Percentiles rank a stretch among this genome's conserved stretches.
phyloP scores from a whole-genome alignment of 2,329 filamentous ascomycete species.

The Aspergillus ustus region DNA sequence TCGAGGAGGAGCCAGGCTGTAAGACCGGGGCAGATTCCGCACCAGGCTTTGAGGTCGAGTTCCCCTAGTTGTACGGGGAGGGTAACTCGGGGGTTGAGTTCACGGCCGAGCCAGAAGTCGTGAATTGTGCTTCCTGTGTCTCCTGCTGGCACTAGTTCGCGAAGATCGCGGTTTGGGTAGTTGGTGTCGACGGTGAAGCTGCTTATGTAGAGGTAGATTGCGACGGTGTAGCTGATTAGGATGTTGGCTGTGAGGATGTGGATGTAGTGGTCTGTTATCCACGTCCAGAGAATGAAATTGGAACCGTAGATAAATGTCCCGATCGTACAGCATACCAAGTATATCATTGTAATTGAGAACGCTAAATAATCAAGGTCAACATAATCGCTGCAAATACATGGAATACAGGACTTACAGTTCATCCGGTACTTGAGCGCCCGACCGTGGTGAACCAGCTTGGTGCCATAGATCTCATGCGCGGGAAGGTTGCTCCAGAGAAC shows the following conservation, averaged over 20 bases:
- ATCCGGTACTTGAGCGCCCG: constrained; percentile 78
- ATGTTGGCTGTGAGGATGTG: constrained; percentile 82
- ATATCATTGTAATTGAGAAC: constrained; percentile 71
- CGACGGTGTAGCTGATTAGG: constrained; percentile 70
- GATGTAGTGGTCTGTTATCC: constrained; percentile 84
- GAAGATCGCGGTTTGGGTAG: constrained; percentile 67
- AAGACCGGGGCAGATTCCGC: constrained; percentile 84
- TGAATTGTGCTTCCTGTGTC: constrained; percentile 81
- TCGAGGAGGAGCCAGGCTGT: constrained; percentile 84
- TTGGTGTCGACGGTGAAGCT: constrained; percentile 70
- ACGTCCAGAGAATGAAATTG: constrained; percentile 83
- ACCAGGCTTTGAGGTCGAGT: constrained; percentile 86
- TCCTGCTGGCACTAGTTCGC: constrained; percentile 79
- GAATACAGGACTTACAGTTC: constrained; percentile 57
- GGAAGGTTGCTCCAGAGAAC: constrained; percentile 76
- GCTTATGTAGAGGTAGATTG: constrained; percentile 75
- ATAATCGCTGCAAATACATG: too few species aligned
- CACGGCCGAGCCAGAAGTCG: constrained; percentile 92
- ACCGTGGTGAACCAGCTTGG: constrained; percentile 65
- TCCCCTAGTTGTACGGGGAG: constrained; percentile 55
- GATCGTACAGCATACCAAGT: constrained; percentile 67
- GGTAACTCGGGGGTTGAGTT: constrained; percentile 81
- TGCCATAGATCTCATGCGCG: constrained; percentile 70
- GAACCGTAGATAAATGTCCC: constrained; percentile 77
- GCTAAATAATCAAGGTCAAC: constrained; percentile 51